A percentile compares a stretch with the other conserved stretches of the same genome.
These are phyloP conservation scores for Magnolia kwangsiensis DNA, from an alignment of 164 flowering plant species.

Conservation along the genomic window DNA sequence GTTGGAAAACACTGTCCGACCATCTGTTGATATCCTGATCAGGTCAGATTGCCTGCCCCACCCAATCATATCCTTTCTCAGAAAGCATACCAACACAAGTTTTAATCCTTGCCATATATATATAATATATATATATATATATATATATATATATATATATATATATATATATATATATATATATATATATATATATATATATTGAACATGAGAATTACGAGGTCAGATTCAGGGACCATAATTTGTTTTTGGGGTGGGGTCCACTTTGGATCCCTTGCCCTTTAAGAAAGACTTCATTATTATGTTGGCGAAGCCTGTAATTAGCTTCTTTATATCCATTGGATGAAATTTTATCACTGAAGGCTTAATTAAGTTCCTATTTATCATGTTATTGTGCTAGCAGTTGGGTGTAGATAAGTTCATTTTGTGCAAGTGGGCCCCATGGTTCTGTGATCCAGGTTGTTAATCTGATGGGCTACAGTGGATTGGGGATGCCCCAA, in stretches of 20 bases:
- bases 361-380: background rate
- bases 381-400: too few species aligned
- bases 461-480: too few species aligned
- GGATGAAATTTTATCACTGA: background rate
- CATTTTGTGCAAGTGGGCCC: too few species aligned
- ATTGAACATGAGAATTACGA: background rate
- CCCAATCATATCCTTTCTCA: background rate
- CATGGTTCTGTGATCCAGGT: too few species aligned
- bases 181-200: background rate
- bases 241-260: background rate
- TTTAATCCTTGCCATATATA: background rate
- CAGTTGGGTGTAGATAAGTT: too few species aligned
- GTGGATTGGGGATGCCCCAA: too few species aligned
- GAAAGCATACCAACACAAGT: background rate
- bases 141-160: background rate
- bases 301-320: background rate
- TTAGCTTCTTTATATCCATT: background rate
- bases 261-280: background rate
- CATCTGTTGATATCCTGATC: background rate
- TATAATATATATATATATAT: background rate
- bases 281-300: background rate
- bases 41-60: constrained; percentile 1
- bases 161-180: background rate
- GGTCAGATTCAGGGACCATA: background rate
- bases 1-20: background rate